These are phyloP conservation scores for Filobasidium floriforme DNA, from an alignment of 768 basidiomycete species.

Conservation along the genomic window DNA sequence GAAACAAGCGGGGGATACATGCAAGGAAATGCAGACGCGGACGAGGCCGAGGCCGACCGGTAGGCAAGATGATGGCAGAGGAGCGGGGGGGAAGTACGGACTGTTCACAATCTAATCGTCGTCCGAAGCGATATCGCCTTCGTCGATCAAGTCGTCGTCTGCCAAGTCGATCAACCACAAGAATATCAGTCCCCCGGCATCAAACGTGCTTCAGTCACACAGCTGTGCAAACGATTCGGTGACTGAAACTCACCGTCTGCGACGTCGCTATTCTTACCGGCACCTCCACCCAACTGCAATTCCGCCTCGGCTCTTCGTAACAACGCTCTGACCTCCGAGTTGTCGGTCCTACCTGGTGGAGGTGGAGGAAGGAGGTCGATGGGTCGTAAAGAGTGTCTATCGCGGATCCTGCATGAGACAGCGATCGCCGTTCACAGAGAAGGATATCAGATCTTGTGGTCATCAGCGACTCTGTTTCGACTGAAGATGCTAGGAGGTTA, in stretches of 20 bases:
- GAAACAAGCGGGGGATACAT: no score
- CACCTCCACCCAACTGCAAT: constrained; percentile 11
- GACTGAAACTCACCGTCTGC: constrained; percentile 19
- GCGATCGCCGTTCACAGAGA: not conserved
- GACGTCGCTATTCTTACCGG: constrained; percentile 15
- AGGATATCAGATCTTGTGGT: not conserved
- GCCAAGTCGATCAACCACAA: not conserved
- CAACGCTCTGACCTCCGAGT: constrained; percentile 12
- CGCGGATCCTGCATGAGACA: constrained; percentile 16
- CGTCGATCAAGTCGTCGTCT: constrained; percentile 25
- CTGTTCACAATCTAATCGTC: constrained; percentile 6
- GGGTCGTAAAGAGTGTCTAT: constrained; percentile 18
- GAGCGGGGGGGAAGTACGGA: no score
- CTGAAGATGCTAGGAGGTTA: not conserved
- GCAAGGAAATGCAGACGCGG: no score
- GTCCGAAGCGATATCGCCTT: constrained; percentile 24
- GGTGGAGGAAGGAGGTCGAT: constrained; percentile 24
- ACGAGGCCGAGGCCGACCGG: no score
- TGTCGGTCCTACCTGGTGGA: not conserved
- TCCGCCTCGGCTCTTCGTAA: constrained; percentile 21
- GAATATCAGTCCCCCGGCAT: not conserved
- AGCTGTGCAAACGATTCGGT: not conserved
- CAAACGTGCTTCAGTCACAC: not conserved
- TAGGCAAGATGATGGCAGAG: no score
- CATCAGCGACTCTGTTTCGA: not conserved